These are phyloP conservation scores for Kuraishia molischiana DNA, from an alignment of 805 yeast species.

Conservation along the genomic window DNA sequence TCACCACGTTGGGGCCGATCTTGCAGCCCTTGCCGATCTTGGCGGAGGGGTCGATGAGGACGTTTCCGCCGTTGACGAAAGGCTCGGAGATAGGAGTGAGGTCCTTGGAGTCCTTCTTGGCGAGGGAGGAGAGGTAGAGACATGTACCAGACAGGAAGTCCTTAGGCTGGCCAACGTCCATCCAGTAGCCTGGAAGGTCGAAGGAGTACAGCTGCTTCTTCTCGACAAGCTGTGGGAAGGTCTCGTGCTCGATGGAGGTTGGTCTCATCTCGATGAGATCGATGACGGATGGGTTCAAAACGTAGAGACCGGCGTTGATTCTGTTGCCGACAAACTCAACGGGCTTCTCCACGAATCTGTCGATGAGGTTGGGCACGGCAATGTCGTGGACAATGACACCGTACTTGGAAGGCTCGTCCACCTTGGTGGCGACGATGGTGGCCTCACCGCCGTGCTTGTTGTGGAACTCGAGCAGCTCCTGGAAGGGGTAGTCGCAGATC, in stretches of 20 bases:
- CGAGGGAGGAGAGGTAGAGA: constrained; percentile 76
- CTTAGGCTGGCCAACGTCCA: constrained; percentile 99
- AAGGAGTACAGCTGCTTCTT: constrained; percentile 83
- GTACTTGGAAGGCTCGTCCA: constrained; percentile 98
- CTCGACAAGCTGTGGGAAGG: constrained; percentile 94
- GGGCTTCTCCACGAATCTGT: constrained; percentile 98
- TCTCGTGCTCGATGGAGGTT: constrained; percentile 98
- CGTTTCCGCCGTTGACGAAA: constrained; percentile 85
- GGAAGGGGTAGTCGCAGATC: constrained; percentile 96
- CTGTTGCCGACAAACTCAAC: constrained; percentile 99
- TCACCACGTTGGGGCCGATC: constrained; percentile 96
- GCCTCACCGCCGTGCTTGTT: constrained; percentile 93
- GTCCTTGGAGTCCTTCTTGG: constrained; percentile 67
- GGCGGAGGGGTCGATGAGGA: constrained; percentile 90
- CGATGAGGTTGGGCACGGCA: constrained; percentile 90
- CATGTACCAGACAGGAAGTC: constrained; percentile 96
- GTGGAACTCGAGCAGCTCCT: constrained; percentile 89
- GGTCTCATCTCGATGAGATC: constrained; percentile 97
- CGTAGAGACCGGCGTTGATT: constrained; percentile 98
- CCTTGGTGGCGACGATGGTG: constrained; percentile 98
- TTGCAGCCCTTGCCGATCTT: constrained; percentile 86
- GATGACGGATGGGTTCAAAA: constrained; percentile 93
- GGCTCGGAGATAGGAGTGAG: constrained; percentile 54
- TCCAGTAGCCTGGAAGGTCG: constrained; percentile 99
- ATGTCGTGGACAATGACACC: constrained; percentile 99